Conservation (phyloP, 148 eudicot genomes). For the Suaeda aralocaspica region DNA sequence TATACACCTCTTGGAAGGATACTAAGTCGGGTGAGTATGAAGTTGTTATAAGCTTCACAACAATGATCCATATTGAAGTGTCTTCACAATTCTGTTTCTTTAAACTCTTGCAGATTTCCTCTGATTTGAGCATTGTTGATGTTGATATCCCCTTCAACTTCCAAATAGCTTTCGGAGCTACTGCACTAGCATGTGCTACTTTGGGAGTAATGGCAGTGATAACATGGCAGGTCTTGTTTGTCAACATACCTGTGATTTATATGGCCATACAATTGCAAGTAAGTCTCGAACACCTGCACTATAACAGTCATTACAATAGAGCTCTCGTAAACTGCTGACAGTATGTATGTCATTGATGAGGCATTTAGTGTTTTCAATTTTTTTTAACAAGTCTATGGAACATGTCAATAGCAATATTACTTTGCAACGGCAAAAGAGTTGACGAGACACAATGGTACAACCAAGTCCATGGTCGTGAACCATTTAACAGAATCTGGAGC, state of each 20-base stretch:
- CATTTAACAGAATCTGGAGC: constrained; percentile 85
- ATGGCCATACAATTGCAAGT: constrained; percentile 72
- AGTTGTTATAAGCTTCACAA: too few species aligned
- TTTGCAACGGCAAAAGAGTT: constrained; percentile 74
- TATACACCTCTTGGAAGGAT: constrained; percentile 94
- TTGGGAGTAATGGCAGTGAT: constrained; percentile 60
- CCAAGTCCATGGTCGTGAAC: constrained; percentile 80
- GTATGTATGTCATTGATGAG: neutral
- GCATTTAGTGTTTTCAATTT: too few species aligned
- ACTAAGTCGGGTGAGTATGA: constrained; percentile 59
- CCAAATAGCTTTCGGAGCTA: constrained; percentile 46
- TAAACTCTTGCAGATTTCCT: constrained; percentile 46
- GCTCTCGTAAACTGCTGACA: too few species aligned
- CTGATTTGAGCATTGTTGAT: constrained; percentile 83
- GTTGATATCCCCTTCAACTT: constrained; percentile 65
- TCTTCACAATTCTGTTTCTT: neutral
- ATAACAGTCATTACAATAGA: too few species aligned
- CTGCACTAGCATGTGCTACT: constrained; percentile 50
- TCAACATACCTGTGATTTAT: constrained; percentile 62
- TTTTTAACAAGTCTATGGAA: neutral
- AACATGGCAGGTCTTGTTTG: constrained; percentile 81
- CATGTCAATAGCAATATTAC: constrained; percentile 56
- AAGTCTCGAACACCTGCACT: constrained; percentile 17
- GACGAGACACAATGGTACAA: constrained; percentile 87
- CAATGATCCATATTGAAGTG: neutral